Evolutionary conservation across 306 rosid species (phyloP).

Genomic region (Sicyos edulis): DNA sequence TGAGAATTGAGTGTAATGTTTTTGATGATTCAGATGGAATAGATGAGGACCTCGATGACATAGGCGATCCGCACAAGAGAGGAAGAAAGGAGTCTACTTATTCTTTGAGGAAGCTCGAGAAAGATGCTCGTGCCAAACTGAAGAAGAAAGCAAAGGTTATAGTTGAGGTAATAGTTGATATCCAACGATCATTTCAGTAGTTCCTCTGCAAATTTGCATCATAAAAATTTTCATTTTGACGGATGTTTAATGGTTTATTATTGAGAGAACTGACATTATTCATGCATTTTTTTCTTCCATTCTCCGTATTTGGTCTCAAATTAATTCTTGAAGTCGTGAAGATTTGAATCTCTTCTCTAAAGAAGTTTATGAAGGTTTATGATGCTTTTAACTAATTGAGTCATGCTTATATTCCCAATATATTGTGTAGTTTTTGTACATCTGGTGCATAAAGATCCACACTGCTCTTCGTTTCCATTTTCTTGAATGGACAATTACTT

Average conservation of each 20-base stretch:
- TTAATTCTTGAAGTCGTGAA: background rate
- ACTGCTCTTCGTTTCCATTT: too few relatives aligned
- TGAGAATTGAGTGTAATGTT: constrained; percentile 19
- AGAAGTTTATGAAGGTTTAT: background rate
- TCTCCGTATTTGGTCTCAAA: background rate
- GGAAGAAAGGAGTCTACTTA: constrained; percentile 31
- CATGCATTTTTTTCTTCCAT: background rate
- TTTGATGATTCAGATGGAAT: constrained; percentile 43
- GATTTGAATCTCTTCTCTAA: background rate
- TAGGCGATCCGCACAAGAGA: constrained; percentile 34
- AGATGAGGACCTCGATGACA: constrained; percentile 52
- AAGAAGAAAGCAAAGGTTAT: constrained; percentile 57
- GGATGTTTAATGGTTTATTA: background rate
- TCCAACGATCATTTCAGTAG: background rate
- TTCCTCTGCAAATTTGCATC: background rate
- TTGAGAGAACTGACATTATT: background rate
- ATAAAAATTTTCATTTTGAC: background rate
- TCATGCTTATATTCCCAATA: background rate
- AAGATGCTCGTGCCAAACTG: constrained; percentile 46
- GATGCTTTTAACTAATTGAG: background rate
- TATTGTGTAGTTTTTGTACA: background rate
- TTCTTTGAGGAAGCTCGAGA: constrained; percentile 41
- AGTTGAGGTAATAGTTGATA: constrained; percentile 65
- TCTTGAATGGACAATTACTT: too few relatives aligned
- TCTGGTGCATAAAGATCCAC: too few relatives aligned